A percentile compares a stretch with the other conserved stretches of the same genome.
phyloP scores from a whole-genome alignment of 2,329 filamentous ascomycete species.

The Monilinia fructigena region DNA sequence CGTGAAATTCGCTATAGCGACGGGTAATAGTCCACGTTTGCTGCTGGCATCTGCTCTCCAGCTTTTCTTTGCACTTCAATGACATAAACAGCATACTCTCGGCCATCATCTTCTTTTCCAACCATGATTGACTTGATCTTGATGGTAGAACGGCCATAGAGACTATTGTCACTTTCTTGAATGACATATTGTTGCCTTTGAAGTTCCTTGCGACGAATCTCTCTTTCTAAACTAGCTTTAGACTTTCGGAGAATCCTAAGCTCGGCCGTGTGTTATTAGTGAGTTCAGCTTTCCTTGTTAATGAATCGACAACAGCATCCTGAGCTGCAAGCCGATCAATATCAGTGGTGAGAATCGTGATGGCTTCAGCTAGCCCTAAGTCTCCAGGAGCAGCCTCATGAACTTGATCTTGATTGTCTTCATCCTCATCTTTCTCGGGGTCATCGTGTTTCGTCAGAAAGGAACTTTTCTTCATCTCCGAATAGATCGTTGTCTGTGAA shows the following conservation, averaged over 20 bases:
- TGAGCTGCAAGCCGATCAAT: conserved; percentile 87
- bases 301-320: conserved; percentile 84
- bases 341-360: conserved; percentile 80
- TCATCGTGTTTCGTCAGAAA: conserved; percentile 83
- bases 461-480: conserved; percentile 79
- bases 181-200: conserved; percentile 96
- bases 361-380: conserved; percentile 88
- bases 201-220: conserved; percentile 90
- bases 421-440: conserved; percentile 53
- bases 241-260: conserved; percentile 89
- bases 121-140: conserved; percentile 92
- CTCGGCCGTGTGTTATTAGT: conserved; percentile 96
- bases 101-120: conserved; percentile 85
- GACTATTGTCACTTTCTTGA: conserved; percentile 95
- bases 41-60: conserved; percentile 95
- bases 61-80: conserved; percentile 88
- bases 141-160: conserved; percentile 87
- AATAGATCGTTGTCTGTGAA: conserved; percentile 94
- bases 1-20: conserved; percentile 94
- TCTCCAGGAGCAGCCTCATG: conserved; percentile 94
- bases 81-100: conserved; percentile 90
- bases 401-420: conserved; percentile 74
- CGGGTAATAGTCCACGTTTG: conserved; percentile 90
- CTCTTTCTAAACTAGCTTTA: conserved; percentile 86
- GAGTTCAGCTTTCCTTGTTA: conserved; percentile 90